These are phyloP conservation scores for Clathrus columnatus DNA, from an alignment of 768 basidiomycete genomes.

Conservation along the genomic window DNA sequence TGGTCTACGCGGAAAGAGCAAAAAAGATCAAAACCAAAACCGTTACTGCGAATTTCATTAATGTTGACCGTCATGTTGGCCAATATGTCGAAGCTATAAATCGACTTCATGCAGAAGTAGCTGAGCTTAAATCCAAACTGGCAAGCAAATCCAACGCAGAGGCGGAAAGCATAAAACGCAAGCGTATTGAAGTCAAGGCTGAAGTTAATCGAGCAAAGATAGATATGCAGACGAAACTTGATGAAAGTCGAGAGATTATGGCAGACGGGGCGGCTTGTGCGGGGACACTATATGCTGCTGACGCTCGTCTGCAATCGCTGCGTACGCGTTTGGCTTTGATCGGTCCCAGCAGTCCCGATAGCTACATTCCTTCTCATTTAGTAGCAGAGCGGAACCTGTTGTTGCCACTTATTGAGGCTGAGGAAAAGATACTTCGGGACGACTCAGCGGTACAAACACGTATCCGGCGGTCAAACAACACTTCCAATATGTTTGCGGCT, in stretches of 20 bases:
- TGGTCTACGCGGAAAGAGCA: constrained; percentile 94
- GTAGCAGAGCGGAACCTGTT: constrained; percentile 67
- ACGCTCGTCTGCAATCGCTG: constrained; percentile 56
- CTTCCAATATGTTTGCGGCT: constrained; percentile 75
- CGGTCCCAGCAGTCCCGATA: constrained; percentile 29
- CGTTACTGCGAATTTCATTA: constrained; percentile 89
- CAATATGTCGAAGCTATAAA: constrained; percentile 94
- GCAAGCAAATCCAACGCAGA: constrained; percentile 60
- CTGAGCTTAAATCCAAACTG: constrained; percentile 78
- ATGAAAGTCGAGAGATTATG: constrained; percentile 63
- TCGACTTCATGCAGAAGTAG: constrained; percentile 73
- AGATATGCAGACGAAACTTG: constrained; percentile 63
- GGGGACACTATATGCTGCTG: constrained; percentile 63
- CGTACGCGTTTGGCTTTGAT: constrained; percentile 48
- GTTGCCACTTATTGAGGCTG: constrained; percentile 54
- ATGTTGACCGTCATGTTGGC: constrained; percentile 90
- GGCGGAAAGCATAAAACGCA: constrained; percentile 54
- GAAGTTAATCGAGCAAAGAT: constrained; percentile 68
- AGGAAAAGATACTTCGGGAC: constrained; percentile 56
- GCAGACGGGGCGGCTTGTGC: constrained; percentile 67
- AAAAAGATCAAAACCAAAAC: constrained; percentile 99
- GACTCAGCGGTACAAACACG: constrained; percentile 50
- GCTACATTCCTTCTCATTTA: constrained; percentile 44
- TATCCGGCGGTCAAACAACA: constrained; percentile 63
- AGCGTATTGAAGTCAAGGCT: constrained; percentile 56